Base-by-base conservation (phyloP, 768 basidiomycete genomes). In the Boletales sp. region DNA sequence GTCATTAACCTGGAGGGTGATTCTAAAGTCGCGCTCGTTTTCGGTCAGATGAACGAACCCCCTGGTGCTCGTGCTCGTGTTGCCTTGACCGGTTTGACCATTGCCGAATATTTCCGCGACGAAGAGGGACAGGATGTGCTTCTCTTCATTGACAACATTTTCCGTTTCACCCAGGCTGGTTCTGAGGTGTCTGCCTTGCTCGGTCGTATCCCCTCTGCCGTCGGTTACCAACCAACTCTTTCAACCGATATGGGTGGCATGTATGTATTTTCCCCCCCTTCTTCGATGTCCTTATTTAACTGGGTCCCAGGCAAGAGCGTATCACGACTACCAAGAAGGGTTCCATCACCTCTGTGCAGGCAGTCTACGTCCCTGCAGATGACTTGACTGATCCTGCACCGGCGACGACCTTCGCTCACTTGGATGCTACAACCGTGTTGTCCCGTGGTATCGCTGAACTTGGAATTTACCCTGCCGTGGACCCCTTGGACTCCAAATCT, bases 31-130 rank as follows among this genome's bases (percentile, higher is more conserved):
- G 95, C 97, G 65, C 86, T 99, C 57, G 97, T 99, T 62, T 99
- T 99, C 79, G 97, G 97, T 80, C 97, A 99, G 78, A 99, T 99
- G 97, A 99, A 99, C 78, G 97, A 99, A 80, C 97, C 97, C 70
- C 97, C 97, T 64, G 97, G 97, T 84, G 97, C 97, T 61, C 94
- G 97, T 84, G 97, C 97, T 66, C 97, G 97, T 89, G 97, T 99
- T 65, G 97, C 97, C 58, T 85, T 99, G 64, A 98, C 97, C 62
- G 97, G 97, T 74, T 78, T 99, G 52, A 99, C 97, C 68, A 98
- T 98, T 62, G 97, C 97, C 58, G 97, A 99, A 77, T 99, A 98
- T 79, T 99, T 99, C 97, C 94, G 97, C 86, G 97, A 99, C 65
- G 95, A 98, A 78, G 95, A 99, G 78, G 97, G 97, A 57, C 97